These are phyloP conservation scores for Isatis lusitanica DNA, from an alignment of 441 rosid species.

Conservation along the genomic window DNA sequence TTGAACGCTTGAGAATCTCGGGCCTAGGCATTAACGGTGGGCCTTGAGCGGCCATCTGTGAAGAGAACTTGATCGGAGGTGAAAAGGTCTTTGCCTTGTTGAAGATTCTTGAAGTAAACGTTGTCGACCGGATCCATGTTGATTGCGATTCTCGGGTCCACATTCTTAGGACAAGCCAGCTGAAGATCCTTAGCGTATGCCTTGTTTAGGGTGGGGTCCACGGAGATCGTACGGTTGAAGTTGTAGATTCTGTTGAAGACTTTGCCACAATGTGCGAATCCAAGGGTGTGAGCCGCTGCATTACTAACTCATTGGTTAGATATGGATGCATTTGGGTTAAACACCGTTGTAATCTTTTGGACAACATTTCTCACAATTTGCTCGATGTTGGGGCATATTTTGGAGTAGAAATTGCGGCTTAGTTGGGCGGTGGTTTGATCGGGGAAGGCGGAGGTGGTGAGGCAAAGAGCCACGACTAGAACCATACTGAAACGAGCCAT, in stretches of 20 bases:
- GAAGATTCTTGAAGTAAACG: conserved; percentile 64
- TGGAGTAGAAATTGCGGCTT: conserved; percentile 24
- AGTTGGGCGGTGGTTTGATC: conserved; percentile 16
- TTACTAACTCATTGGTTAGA: not conserved
- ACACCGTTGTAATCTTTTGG: not conserved
- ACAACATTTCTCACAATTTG: conserved; percentile 24
- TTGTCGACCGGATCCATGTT: conserved; percentile 83
- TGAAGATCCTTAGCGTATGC: conserved; percentile 55
- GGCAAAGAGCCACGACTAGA: conserved; percentile 9
- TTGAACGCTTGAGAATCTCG: conserved; percentile 44
- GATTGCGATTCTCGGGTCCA: conserved; percentile 70
- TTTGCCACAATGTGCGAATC: conserved; percentile 74
- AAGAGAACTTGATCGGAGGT: conserved; percentile 78
- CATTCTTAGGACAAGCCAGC: conserved; percentile 65
- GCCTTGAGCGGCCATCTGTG: conserved; percentile 56
- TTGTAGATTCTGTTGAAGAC: conserved; percentile 59
- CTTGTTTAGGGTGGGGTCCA: conserved; percentile 65
- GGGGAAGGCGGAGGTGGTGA: conserved; percentile 11
- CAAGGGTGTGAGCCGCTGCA: conserved; percentile 78
- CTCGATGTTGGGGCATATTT: conserved; percentile 27
- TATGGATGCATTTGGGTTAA: not conserved
- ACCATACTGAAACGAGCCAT: conserved; percentile 26
- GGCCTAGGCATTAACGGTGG: conserved; percentile 67
- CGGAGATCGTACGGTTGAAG: conserved; percentile 45
- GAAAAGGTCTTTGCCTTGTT: conserved; percentile 65